Evolutionary conservation across 2,329 filamentous ascomycete genomes (phyloP).

Genomic region (Emericellopsis atlantica): DNA sequence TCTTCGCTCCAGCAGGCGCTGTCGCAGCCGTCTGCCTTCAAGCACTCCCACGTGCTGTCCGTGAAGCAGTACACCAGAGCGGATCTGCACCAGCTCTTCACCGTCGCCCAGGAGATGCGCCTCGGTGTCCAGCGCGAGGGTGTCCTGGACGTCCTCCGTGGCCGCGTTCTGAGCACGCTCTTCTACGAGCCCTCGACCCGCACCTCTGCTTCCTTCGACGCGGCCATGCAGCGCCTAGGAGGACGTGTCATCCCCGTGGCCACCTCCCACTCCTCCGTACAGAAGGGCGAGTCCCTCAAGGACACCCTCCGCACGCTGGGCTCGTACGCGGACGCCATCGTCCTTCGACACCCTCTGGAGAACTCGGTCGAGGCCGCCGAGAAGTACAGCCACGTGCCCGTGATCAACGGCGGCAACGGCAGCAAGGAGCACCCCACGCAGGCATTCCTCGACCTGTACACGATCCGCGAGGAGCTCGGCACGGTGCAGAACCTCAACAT

Average conservation of each 20-base stretch:
- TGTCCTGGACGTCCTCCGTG: conserved; percentile 74
- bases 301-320: conserved; percentile 89
- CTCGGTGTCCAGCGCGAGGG: conserved; percentile 88
- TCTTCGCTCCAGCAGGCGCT: conserved; percentile 61
- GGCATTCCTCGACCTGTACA: conserved; percentile 95
- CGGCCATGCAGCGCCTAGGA: conserved; percentile 95
- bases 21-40: conserved; percentile 67
- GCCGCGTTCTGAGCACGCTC: conserved; percentile 77
- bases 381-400: conserved; percentile 78
- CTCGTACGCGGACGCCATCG: conserved; percentile 89
- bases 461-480: conserved; percentile 92
- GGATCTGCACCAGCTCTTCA: conserved; percentile 88
- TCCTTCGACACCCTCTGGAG: conserved; percentile 87
- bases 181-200: conserved; percentile 98
- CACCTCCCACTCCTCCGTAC: conserved; percentile 73
- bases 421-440: conserved; percentile 95
- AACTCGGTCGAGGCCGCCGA: conserved; percentile 68
- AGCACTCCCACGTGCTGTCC: conserved; percentile 78
- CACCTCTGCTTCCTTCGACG: conserved; percentile 91
- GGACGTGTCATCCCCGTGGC: conserved; percentile 74
- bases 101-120: conserved; percentile 94
- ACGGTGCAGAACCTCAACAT: conserved; percentile 93
- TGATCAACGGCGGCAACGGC: conserved; percentile 96
- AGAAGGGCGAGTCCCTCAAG: conserved; percentile 89
- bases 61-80: conserved; percentile 81